Conservation (phyloP, 2,329 filamentous ascomycete species). For the Venturia oleaginea region DNA sequence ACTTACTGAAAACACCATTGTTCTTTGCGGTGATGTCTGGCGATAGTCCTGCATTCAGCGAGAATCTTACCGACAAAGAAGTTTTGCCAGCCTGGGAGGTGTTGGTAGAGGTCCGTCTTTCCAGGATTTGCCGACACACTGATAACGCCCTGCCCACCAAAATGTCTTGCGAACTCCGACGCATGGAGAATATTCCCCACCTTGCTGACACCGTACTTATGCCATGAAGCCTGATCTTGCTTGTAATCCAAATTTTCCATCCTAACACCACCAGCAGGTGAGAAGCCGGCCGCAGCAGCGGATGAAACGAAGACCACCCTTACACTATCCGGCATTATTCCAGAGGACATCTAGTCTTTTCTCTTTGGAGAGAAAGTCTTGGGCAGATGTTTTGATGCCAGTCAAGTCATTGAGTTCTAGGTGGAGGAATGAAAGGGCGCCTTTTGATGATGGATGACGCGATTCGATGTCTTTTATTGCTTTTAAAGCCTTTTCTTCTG, state of each 20-base stretch:
- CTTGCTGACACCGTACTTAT: conserved; percentile 20
- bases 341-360: conserved; percentile 34
- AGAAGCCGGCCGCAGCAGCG: conserved; percentile 16
- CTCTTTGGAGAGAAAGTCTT: conserved; percentile 31
- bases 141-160: conserved; percentile 16
- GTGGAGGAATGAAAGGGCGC: conserved; percentile 20
- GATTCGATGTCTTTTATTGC: conserved; percentile 24
- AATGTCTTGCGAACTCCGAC: conserved; percentile 16
- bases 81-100: neutral
- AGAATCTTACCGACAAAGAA: neutral
- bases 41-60: neutral
- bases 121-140: conserved; percentile 21
- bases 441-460: conserved; percentile 20
- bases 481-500: neutral
- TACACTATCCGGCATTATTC: conserved; percentile 28
- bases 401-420: conserved; percentile 36
- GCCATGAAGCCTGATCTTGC: conserved; percentile 13
- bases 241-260: conserved; percentile 15
- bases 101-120: conserved; percentile 14
- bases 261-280: conserved; percentile 17
- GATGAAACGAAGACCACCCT: conserved; percentile 29
- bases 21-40: conserved; percentile 13
- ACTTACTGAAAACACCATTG: conserved; percentile 19
- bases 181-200: conserved; percentile 20
- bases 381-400: conserved; percentile 31